A percentile compares a stretch with the other conserved stretches of the same genome.
Conservation (phyloP, 2,329 filamentous ascomycete species). For the Penicillium sp. region DNA sequence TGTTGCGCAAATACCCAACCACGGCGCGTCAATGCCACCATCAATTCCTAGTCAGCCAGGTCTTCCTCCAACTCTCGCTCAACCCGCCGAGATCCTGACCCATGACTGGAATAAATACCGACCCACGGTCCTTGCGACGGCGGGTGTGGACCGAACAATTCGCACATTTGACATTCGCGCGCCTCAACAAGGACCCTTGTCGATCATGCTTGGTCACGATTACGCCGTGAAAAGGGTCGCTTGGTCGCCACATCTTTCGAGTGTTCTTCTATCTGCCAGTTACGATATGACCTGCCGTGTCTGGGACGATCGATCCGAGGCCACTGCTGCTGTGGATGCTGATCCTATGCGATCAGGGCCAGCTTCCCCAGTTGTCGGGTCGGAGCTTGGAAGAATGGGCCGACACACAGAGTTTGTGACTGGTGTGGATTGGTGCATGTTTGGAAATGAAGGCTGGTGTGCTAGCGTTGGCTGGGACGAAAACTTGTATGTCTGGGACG, state of each 20-base stretch:
- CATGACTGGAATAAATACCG: conserved; percentile 99
- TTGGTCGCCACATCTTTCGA: conserved; percentile 91
- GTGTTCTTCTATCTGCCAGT: conserved; percentile 79
- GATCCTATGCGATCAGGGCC: conserved; percentile 37
- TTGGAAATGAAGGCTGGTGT: conserved; percentile 92
- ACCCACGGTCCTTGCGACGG: conserved; percentile 75
- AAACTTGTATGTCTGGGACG: conserved; percentile 85
- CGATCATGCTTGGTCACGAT: conserved; percentile 74
- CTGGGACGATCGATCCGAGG: conserved; percentile 73
- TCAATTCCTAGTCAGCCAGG: conserved; percentile 31
- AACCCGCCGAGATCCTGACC: conserved; percentile 79
- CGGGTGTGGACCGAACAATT: conserved; percentile 79
- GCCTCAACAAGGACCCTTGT: conserved; percentile 64
- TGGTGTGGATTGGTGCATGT: conserved; percentile 96
- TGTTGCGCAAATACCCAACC: conserved; percentile 74
- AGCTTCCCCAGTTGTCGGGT: conserved; percentile 47
- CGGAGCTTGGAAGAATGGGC: conserved; percentile 81
- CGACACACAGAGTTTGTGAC: conserved; percentile 93
- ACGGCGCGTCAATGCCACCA: conserved; percentile 55
- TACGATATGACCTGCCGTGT: conserved; percentile 98
- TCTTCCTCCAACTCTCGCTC: conserved; percentile 34
- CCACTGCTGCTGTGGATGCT: conserved; percentile 27
- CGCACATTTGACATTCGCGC: conserved; percentile 86
- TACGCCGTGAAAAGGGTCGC: conserved; percentile 81
- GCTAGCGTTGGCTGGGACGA: conserved; percentile 95